Base-by-base conservation (phyloP, 148 eudicot species). In the Heliosperma pusillum region DNA sequence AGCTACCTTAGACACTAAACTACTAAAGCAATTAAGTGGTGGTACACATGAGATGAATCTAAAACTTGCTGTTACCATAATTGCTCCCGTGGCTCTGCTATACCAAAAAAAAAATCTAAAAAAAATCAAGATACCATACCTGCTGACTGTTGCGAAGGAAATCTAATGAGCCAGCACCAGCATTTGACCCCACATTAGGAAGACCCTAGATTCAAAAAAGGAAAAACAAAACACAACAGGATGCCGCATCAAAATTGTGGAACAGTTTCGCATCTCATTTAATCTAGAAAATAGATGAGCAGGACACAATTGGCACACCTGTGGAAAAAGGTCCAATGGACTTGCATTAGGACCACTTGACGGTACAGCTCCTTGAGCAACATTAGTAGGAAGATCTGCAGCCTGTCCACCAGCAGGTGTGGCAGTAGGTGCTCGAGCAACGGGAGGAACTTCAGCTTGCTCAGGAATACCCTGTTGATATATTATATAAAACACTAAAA, bases 291-390 rank as follows among this genome's bases (percentile, higher is more conserved):
- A 50, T 71, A 2, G 27, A 22, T 22, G 16, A 61, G 55, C 19
- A 19, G 45, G 50, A 76, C 53, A 27, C 47, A 67, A 21, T 19
- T 50, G 42, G 27, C 74, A 67, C 62, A 88, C 97, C 93, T 93
- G 97, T 13, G 97, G 97, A 71, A 93, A 93, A 75, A 93, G 96
- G 77, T 93, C 89, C 42, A 93, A 72, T 9, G 97, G 97, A 76
- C 83, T 86, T 42, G 97, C 91, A 79, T 93, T 93, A 20, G 97
- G 97, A 29, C 97, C 97, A 73, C 78, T 30, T 7, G 92, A 59
- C 66, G 88, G 87, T 58, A 70, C 83, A n/a, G 88, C 85, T 76
- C 85, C 81, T 77, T 88, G 90, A 69, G 96, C 74, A 74, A 85
- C 76, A 84, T 82, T 90, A 65, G 88, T 74, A 16, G 80, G 82